Percentiles rank a stretch among this genome's conserved stretches.
These are phyloP conservation scores for Chrysochromulina tobinii DNA, from an alignment of 78 protist genomes.

Conservation along the genomic window DNA sequence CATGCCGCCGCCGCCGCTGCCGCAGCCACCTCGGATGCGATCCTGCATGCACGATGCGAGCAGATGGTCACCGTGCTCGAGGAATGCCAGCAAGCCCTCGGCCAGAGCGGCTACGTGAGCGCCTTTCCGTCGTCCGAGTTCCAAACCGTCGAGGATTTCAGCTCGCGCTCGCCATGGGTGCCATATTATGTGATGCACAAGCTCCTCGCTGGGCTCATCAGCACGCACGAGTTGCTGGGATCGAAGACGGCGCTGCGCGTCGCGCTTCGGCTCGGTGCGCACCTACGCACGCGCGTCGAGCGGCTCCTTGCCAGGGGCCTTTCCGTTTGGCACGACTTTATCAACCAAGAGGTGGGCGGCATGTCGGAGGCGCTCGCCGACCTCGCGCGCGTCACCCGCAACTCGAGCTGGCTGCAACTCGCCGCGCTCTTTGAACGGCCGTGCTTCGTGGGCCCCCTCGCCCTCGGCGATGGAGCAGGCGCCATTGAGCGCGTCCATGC, in stretches of 20 bases:
- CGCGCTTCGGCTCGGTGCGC: too few relatives aligned
- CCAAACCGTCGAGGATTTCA: not conserved
- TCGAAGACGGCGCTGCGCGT: not conserved
- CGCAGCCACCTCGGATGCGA: not conserved
- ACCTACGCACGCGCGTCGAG: not conserved
- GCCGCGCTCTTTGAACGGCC: not conserved
- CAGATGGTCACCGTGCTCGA: not conserved
- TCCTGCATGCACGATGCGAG: not conserved
- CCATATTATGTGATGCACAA: not conserved
- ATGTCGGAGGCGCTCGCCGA: not conserved
- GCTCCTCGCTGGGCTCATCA: not conserved
- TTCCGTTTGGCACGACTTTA: not conserved
- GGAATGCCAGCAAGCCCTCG: not conserved
- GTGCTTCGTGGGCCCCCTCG: not conserved
- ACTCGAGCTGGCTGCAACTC: not conserved
- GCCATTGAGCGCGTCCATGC: not conserved
- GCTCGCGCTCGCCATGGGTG: not conserved
- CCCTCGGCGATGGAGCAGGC: not conserved
- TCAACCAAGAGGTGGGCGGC: not conserved
- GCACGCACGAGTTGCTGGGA: not conserved
- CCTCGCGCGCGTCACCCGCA: not conserved
- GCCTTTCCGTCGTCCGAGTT: not conserved
- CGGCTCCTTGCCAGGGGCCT: not conserved
- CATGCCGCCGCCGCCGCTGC: not conserved
- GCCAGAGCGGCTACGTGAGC: not conserved